A percentile compares a stretch with the other conserved stretches of the same genome.
Conservation (phyloP, 768 basidiomycete species). For the Naganishia friedmannii region DNA sequence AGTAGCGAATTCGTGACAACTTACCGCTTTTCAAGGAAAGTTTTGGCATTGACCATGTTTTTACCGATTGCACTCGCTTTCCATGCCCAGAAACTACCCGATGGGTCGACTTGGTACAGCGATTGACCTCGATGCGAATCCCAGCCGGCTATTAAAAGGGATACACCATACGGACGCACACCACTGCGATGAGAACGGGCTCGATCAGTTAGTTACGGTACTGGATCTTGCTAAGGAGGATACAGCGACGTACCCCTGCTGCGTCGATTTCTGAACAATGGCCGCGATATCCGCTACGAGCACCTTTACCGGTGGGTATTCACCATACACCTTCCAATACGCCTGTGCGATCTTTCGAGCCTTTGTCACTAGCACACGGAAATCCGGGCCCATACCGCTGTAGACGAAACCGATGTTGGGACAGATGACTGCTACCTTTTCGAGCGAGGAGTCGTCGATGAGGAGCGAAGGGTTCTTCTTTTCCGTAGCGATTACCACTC, state of each 20-base stretch:
- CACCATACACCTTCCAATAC: conserved; percentile 99
- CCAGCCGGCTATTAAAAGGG: conserved; percentile 94
- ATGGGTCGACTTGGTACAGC: conserved; percentile 98
- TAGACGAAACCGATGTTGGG: conserved; percentile 99
- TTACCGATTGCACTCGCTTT: conserved; percentile 99
- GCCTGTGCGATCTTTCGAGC: conserved; percentile 97
- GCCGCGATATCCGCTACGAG: conserved; percentile 96
- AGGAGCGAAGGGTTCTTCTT: conserved; percentile 98
- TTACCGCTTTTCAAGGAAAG: conserved; percentile 96
- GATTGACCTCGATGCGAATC: conserved; percentile 89
- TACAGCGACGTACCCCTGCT: conserved; percentile 77
- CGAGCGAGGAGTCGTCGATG: conserved; percentile 95
- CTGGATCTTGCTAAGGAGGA: neutral
- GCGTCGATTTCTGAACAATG: conserved; percentile 98
- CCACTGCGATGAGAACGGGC: conserved; percentile 61
- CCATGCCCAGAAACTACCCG: conserved; percentile 99
- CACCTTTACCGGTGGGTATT: conserved; percentile 94
- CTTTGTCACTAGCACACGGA: conserved; percentile 85
- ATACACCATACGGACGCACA: conserved; percentile 98
- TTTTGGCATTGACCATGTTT: conserved; percentile 99
- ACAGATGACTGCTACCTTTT: conserved; percentile 94
- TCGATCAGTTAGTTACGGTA: neutral
- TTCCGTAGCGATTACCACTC: conserved; percentile 98
- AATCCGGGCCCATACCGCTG: conserved; percentile 99
- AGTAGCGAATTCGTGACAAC: neutral